phyloP scores from a whole-genome alignment of 495 filamentous ascomycete species.

The Oidiodendron maius region DNA sequence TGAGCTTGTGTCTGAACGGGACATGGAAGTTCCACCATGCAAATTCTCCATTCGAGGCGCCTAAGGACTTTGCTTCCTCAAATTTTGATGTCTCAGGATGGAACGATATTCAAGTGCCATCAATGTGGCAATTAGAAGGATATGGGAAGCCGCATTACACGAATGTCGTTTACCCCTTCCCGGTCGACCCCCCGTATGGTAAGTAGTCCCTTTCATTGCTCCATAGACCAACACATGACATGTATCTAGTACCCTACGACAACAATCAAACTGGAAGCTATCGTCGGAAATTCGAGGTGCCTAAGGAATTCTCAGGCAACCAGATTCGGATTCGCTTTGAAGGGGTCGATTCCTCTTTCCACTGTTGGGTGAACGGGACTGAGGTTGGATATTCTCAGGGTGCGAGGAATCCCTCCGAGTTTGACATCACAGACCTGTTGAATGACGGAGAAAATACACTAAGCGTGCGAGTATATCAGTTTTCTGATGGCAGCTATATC shows the following conservation, averaged over 20 bases:
- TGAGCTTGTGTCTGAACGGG: conserved; percentile 41
- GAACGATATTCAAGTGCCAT: conserved; percentile 55
- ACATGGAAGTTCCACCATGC: conserved; percentile 47
- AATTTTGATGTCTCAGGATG: conserved; percentile 30
- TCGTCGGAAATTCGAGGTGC: conserved; percentile 43
- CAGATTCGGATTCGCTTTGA: conserved; percentile 57
- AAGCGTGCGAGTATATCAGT: conserved; percentile 60
- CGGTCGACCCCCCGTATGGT: conserved; percentile 50
- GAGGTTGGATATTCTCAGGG: conserved; percentile 65
- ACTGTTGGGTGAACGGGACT: conserved; percentile 60
- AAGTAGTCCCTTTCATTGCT: no score
- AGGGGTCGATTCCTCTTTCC: conserved; percentile 64
- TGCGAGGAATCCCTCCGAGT: conserved; percentile 61
- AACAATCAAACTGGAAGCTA: conserved; percentile 64
- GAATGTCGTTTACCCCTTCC: conserved; percentile 59
- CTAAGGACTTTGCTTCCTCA: conserved; percentile 8
- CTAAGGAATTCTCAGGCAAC: conserved; percentile 13
- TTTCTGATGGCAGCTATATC: conserved; percentile 61
- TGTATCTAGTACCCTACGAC: conserved; percentile 53
- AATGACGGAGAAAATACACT: conserved; percentile 44
- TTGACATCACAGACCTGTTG: conserved; percentile 52
- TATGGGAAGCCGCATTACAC: conserved; percentile 59
- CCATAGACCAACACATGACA: no score
- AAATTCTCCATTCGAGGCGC: conserved; percentile 19
- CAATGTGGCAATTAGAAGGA: conserved; percentile 67